A percentile compares a stretch with the other conserved stretches of the same genome.
phyloP scores from a whole-genome alignment of 768 basidiomycete species.

The Leccinum arenicola region DNA sequence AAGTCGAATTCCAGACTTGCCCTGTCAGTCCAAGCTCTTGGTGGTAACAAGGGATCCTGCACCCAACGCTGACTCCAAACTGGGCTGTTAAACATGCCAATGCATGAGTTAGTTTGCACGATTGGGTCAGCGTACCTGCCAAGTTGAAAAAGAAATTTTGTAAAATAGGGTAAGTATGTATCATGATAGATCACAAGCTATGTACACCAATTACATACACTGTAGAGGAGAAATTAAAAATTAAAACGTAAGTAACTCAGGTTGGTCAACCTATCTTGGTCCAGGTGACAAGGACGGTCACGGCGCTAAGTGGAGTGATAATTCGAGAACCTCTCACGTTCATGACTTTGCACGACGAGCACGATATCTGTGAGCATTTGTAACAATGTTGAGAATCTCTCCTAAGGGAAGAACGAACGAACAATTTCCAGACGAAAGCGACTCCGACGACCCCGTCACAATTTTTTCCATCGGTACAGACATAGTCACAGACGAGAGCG shows the following conservation, averaged over 20 bases:
- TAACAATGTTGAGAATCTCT: slow-evolving; percentile 43
- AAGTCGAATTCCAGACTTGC: background rate
- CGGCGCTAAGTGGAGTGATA: background rate
- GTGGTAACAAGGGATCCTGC: background rate
- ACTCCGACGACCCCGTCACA: background rate
- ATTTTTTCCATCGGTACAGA: slow-evolving; percentile 11
- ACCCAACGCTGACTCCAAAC: too few relatives aligned
- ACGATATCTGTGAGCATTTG: slow-evolving; percentile 19
- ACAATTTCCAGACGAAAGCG: slow-evolving; percentile 10
- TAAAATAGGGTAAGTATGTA: too few relatives aligned
- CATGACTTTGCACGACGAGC: slow-evolving; percentile 12
- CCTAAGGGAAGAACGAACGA: slow-evolving; percentile 43
- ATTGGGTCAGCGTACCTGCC: too few relatives aligned
- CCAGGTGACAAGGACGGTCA: too few relatives aligned
- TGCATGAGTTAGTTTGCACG: too few relatives aligned
- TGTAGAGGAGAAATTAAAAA: too few relatives aligned
- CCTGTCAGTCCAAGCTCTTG: background rate
- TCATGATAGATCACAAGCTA: too few relatives aligned
- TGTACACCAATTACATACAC: too few relatives aligned
- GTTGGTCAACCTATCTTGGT: too few relatives aligned
- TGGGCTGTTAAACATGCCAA: too few relatives aligned
- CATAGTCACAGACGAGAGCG: slow-evolving; percentile 1
- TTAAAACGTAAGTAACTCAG: too few relatives aligned
- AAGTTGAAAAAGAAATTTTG: too few relatives aligned
- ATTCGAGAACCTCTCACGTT: background rate